Evolutionary conservation across 2,329 filamentous ascomycete genomes (phyloP).

Genomic region (Tolypocladium album): DNA sequence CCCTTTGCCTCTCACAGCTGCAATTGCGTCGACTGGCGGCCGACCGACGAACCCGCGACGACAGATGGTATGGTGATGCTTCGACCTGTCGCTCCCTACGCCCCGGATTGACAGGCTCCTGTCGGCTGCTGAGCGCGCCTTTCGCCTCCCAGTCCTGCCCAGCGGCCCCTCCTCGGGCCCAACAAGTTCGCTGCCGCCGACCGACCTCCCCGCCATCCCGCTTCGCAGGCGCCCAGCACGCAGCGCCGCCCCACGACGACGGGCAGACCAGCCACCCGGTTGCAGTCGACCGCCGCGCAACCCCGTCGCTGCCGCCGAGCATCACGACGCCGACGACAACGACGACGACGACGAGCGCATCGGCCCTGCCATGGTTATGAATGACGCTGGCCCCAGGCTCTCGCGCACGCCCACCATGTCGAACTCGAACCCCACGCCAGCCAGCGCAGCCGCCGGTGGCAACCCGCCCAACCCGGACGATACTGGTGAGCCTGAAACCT

Average conservation of each 20-base stretch:
- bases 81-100: slow-evolving; percentile 8
- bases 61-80: slow-evolving; percentile 18
- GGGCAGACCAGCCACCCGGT: background rate
- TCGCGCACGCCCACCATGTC: slow-evolving; percentile 26
- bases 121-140: slow-evolving; percentile 14
- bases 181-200: slow-evolving; percentile 2
- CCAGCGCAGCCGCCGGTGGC: slow-evolving; percentile 16
- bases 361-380: slow-evolving; percentile 25
- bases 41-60: slow-evolving; percentile 11
- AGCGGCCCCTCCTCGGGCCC: slow-evolving; percentile 8
- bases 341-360: slow-evolving; percentile 2
- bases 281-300: background rate
- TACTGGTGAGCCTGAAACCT: slow-evolving; percentile 24
- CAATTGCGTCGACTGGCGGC: slow-evolving; percentile 13
- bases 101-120: slow-evolving; percentile 16
- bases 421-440: slow-evolving; percentile 22
- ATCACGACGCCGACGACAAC: background rate
- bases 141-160: slow-evolving; percentile 6
- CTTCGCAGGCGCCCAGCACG: too few species aligned
- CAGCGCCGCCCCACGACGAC: background rate
- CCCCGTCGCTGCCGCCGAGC: background rate
- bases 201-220: slow-evolving; percentile 1
- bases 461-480: slow-evolving; percentile 22
- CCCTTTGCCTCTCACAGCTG: slow-evolving; percentile 7
- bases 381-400: slow-evolving; percentile 25